Conservation (phyloP, 208 protist species). For the Acanthamoeba rhysodes region DNA sequence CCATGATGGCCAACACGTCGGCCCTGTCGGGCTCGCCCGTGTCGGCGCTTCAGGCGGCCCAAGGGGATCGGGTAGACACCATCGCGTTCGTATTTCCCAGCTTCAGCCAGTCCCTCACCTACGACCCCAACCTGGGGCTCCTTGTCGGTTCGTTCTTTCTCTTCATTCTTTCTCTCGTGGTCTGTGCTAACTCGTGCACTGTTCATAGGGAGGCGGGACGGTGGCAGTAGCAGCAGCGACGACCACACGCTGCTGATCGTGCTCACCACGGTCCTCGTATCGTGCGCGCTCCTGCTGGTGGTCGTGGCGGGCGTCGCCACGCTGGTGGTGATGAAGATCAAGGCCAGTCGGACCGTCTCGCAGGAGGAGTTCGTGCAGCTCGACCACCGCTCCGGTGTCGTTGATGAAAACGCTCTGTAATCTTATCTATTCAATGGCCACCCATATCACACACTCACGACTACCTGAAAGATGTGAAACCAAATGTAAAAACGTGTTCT, state of each 20-base stretch:
- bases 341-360: background rate
- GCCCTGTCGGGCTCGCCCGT: background rate
- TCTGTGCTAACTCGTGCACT: background rate
- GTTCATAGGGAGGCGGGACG: background rate
- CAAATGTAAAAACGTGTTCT: too few relatives aligned
- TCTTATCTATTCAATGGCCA: too few relatives aligned
- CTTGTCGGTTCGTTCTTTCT: background rate
- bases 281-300: background rate
- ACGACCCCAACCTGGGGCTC: background rate
- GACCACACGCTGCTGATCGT: slow-evolving; percentile 22
- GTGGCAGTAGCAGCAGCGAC: background rate
- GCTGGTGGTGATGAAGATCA: background rate
- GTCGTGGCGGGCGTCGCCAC: background rate
- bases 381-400: background rate
- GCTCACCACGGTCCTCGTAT: background rate
- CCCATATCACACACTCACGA: too few relatives aligned
- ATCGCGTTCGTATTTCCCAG: background rate
- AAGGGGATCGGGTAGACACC: background rate
- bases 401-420: too few relatives aligned
- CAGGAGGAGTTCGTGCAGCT: background rate
- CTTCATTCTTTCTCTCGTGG: background rate
- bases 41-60: background rate
- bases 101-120: background rate
- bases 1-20: background rate
- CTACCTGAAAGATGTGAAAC: too few relatives aligned